A percentile compares a stretch with the other conserved stretches of the same genome.
Evolutionary conservation across 2,329 filamentous ascomycete species (phyloP).

Genomic region (Cytospora schulzeri): DNA sequence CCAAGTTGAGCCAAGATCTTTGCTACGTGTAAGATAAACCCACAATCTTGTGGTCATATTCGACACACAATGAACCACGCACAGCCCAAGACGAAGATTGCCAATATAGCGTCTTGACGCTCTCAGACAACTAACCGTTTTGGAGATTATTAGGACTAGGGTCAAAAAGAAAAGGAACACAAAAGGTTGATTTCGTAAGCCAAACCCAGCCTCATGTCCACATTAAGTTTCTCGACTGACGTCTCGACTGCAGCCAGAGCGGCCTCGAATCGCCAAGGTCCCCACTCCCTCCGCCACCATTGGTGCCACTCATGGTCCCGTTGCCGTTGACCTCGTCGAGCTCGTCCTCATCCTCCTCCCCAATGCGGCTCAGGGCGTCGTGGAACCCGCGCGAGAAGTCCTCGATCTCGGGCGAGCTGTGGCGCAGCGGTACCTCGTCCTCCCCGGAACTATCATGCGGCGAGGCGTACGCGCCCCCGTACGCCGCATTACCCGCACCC

Average conservation of each 20-base stretch:
- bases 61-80: not conserved
- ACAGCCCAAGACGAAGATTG: not conserved
- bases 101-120: not conserved
- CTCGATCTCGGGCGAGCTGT: conserved; percentile 43
- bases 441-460: conserved; percentile 29
- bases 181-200: not conserved
- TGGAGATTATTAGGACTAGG: no score
- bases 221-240: conserved; percentile 50
- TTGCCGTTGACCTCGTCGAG: conserved; percentile 19
- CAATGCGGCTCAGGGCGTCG: conserved; percentile 42
- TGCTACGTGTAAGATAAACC: no score
- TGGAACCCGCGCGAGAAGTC: conserved; percentile 49
- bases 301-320: conserved; percentile 21
- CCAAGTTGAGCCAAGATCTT: no score
- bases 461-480: conserved; percentile 23
- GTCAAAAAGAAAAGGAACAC: not conserved
- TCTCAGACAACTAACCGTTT: no score
- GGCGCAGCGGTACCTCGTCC: conserved; percentile 44
- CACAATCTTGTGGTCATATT: no score
- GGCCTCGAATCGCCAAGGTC: conserved; percentile 37
- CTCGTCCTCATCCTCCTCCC: conserved; percentile 43
- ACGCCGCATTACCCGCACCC: conserved; percentile 19
- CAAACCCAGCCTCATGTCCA: conserved; percentile 45
- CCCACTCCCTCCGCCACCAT: conserved; percentile 20
- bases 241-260: conserved; percentile 58